A percentile compares a stretch with the other conserved stretches of the same genome.
Conservation (phyloP, 371 early-diverging fungal species). For the Mortierella sp. region DNA sequence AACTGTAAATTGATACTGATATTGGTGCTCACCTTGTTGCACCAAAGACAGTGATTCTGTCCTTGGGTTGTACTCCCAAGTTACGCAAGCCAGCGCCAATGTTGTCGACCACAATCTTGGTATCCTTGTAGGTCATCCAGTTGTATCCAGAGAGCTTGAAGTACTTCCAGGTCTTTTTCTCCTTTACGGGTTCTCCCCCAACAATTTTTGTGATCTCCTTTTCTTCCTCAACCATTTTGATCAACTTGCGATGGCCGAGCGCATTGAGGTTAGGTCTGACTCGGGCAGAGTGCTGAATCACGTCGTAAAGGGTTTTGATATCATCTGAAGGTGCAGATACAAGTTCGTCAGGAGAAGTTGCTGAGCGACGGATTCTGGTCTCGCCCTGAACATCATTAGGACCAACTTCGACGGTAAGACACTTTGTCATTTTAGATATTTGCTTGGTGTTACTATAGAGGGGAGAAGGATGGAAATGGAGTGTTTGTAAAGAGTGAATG, state of each 20-base stretch:
- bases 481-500: too few species aligned
- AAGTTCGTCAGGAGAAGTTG: conserved; percentile 60
- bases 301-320: conserved; percentile 75
- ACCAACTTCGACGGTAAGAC: conserved; percentile 58
- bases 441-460: background rate
- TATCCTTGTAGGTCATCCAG: conserved; percentile 76
- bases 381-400: conserved; percentile 59
- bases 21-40: conserved; percentile 71
- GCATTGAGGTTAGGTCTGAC: conserved; percentile 61
- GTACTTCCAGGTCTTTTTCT: conserved; percentile 84
- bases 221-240: conserved; percentile 75
- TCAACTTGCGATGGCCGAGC: conserved; percentile 75
- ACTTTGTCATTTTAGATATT: conserved; percentile 21
- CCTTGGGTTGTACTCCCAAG: conserved; percentile 70
- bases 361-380: conserved; percentile 65
- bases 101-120: conserved; percentile 51
- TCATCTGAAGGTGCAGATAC: conserved; percentile 61
- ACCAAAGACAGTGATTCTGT: conserved; percentile 79
- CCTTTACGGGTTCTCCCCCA: conserved; percentile 67
- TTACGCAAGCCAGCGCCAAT: conserved; percentile 75
- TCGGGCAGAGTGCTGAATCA: conserved; percentile 64
- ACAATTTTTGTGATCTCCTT: conserved; percentile 78
- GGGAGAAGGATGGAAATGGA: too few species aligned
- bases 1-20: background rate
- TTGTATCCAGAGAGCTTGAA: conserved; percentile 75